Evolutionary conservation across 2,329 filamentous ascomycete species (phyloP), one percentile per base, ranked within the genome.

Genomic region (Nigrograna mackinnonii): DNA sequence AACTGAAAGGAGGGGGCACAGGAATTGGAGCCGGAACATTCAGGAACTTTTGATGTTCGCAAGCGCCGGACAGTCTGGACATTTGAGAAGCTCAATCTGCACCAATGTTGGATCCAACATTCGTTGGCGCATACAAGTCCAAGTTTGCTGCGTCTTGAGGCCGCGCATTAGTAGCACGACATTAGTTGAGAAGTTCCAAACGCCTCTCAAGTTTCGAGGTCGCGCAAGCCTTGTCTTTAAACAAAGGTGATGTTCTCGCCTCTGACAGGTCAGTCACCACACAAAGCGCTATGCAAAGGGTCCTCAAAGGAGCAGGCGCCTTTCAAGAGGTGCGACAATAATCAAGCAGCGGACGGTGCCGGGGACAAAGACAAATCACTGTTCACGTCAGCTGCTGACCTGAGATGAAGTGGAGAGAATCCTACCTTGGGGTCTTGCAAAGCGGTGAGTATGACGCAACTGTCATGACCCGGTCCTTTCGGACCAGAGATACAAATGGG

Each of bases 311-410:
- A n/a, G n/a, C n/a, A n/a, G n/a, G n/a, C n/a, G n/a, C n/a, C n/a
- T n/a, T n/a, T n/a, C n/a, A n/a, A n/a, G n/a, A n/a, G n/a, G n/a
- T 12, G 13, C 19, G 22, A 3, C 7, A 33, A 19, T 17, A 16
- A 43, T 20, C 35, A 45, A 44, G 35, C 22, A 35, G 16, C 22
- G 18, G 22, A 32, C 26, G 24, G 14, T 40, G 35, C 28, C 24
- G n/a, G 17, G 22, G 35, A 50, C 41, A 46, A 52, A 54, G 43
- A 42, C 12, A 6, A 9, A n/a, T 11, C 24, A 36, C 52, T 49
- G 52, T 38, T 49, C 39, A 49, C 45, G 52, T 55, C 43, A 55
- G 50, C 49, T 37, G 31, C n/a, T 12, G 16, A 17, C 31, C 16
- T 42, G 41, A 28, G 24, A 28, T 14, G 24, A 28, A 28, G 14